Conservation (phyloP, 352 stramenopile species). For the Halophytophthora polymorphica region DNA sequence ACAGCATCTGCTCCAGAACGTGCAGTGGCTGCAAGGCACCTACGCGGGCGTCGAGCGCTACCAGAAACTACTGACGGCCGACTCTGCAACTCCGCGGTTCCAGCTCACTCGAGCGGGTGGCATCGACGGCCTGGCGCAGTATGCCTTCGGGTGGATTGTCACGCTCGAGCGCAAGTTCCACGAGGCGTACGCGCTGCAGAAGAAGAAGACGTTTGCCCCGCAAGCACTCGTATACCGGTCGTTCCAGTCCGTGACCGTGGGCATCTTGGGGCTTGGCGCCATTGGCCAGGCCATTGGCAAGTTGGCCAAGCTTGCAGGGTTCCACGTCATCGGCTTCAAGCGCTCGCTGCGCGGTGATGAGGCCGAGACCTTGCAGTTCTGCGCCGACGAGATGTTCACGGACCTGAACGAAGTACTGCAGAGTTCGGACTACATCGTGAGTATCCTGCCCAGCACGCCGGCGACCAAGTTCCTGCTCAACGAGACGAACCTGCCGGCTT, state of each 20-base stretch:
- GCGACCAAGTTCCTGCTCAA: conserved; percentile 68
- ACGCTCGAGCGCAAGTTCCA: conserved; percentile 64
- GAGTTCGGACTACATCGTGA: conserved; percentile 76
- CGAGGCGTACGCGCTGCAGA: conserved; percentile 37
- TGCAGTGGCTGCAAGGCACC: conserved; percentile 62
- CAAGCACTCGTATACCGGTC: conserved; percentile 41
- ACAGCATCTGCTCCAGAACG: conserved; percentile 31
- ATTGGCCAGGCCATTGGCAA: conserved; percentile 63
- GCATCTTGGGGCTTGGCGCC: conserved; percentile 48
- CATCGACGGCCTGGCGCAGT: conserved; percentile 65
- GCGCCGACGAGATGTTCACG: conserved; percentile 37
- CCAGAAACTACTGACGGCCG: conserved; percentile 22
- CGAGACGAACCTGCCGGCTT: conserved; percentile 38
- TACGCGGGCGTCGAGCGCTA: conserved; percentile 63
- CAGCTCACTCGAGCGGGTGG: conserved; percentile 55
- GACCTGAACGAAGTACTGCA: conserved; percentile 43
- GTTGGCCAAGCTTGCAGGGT: conserved; percentile 45
- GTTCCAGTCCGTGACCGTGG: conserved; percentile 46
- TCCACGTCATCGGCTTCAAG: conserved; percentile 72
- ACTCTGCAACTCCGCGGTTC: conserved; percentile 22
- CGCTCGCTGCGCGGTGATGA: conserved; percentile 29
- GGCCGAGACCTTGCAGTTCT: conserved; percentile 11
- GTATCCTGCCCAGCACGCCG: conserved; percentile 75
- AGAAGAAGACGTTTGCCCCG: conserved; percentile 33
- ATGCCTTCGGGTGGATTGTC: conserved; percentile 67